Evolutionary conservation across 768 basidiomycete species (phyloP).

Genomic region (Phanerochaete sordida): DNA sequence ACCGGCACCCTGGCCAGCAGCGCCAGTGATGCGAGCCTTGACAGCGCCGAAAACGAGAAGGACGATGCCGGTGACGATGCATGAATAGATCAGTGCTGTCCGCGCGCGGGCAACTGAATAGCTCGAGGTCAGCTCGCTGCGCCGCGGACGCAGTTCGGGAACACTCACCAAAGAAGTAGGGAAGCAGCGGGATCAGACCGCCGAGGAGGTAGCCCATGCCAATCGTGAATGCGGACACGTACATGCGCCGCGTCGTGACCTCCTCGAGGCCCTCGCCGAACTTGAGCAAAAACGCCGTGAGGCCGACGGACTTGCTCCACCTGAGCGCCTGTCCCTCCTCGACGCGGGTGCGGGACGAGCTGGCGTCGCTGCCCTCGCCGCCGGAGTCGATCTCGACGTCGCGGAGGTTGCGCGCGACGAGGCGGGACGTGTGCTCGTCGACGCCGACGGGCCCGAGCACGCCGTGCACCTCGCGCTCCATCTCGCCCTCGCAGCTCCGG

Average conservation of each 20-base stretch:
- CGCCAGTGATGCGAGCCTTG: constrained; percentile 86
- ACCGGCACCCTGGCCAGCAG: constrained; percentile 52
- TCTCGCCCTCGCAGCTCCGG: constrained; percentile 89
- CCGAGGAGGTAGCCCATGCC: constrained; percentile 93
- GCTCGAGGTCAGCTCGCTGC: neutral
- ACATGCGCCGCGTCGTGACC: constrained; percentile 78
- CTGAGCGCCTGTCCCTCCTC: constrained; percentile 53
- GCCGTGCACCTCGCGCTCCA: constrained; percentile 91
- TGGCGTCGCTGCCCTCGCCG: constrained; percentile 12
- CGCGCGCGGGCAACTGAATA: constrained; percentile 52
- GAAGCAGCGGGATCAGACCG: constrained; percentile 87
- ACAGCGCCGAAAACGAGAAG: constrained; percentile 89
- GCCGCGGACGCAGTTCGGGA: neutral
- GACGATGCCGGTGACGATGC: constrained; percentile 76
- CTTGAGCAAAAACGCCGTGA: constrained; percentile 92
- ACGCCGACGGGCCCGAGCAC: constrained; percentile 89
- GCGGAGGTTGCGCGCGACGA: constrained; percentile 73
- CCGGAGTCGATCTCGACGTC: constrained; percentile 52
- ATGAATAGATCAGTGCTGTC: constrained; percentile 68
- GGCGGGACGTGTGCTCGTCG: constrained; percentile 73
- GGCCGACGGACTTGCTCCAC: constrained; percentile 77
- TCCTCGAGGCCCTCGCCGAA: constrained; percentile 97
- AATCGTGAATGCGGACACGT: constrained; percentile 91
- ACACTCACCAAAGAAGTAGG: constrained; percentile 73
- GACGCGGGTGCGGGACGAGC: constrained; percentile 28